Conservation (phyloP, 1,284 basidiomycete species). For the Irpex rosettiformis region DNA sequence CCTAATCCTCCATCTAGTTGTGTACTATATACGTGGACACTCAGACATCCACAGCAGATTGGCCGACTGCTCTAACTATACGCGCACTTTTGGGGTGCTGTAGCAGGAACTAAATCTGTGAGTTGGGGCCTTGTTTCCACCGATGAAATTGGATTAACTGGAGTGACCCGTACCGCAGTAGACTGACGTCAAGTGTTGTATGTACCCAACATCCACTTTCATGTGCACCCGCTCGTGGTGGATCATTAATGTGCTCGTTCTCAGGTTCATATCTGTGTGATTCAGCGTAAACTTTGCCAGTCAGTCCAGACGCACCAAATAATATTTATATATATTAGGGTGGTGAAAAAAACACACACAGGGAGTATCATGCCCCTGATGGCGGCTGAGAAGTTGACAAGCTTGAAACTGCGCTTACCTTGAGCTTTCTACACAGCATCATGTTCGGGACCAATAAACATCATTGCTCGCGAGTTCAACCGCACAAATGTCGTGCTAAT, state of each 20-base stretch:
- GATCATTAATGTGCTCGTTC: neutral
- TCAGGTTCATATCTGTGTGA: neutral
- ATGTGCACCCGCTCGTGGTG: neutral
- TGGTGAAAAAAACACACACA: no score
- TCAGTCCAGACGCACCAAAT: neutral
- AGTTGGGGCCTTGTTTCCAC: no score
- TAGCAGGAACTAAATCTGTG: no score
- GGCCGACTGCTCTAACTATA: neutral
- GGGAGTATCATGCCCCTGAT: no score
- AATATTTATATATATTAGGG: no score
- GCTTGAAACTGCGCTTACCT: neutral
- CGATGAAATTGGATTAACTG: neutral
- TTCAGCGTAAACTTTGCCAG: neutral
- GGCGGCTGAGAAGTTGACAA: neutral
- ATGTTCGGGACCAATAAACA: neutral
- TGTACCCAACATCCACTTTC: neutral
- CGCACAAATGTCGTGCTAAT: neutral
- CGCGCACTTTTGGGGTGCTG: neutral
- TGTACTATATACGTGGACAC: conserved; percentile 1
- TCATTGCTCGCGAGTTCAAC: neutral
- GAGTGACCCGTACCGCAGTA: neutral
- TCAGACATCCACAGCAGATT: neutral
- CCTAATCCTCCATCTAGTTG: no score
- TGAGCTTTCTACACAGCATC: no score
- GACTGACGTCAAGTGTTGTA: neutral